Evolutionary conservation across 2,329 filamentous ascomycete genomes (phyloP).

Genomic region (Dactylonectria estremocensis): DNA sequence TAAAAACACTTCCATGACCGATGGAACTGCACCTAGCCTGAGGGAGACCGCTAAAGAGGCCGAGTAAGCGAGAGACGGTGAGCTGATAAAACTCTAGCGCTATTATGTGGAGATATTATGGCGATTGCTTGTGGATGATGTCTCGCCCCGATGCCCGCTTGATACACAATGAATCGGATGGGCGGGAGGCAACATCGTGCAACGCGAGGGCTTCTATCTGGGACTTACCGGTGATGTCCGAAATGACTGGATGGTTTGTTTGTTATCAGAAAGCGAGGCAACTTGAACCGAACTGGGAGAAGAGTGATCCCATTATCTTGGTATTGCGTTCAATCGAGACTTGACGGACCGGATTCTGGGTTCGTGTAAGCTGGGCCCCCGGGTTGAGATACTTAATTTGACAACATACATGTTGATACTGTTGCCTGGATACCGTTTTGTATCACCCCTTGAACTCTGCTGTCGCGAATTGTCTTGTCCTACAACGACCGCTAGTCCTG

Average conservation of each 20-base stretch:
- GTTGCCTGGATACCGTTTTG: background rate
- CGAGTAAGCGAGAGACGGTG: conserved; percentile 52
- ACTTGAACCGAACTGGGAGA: conserved; percentile 18
- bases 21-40: conserved; percentile 65
- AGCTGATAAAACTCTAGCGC: background rate
- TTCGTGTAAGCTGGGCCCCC: conserved; percentile 10
- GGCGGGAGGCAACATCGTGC: conserved; percentile 5
- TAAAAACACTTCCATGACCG: conserved; percentile 64
- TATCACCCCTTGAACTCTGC: background rate
- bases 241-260: conserved; percentile 11
- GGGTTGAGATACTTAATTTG: background rate
- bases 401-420: background rate
- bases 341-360: conserved; percentile 7
- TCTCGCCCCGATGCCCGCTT: background rate
- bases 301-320: background rate
- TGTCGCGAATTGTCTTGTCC: conserved; percentile 22
- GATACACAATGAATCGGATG: background rate
- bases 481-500: background rate
- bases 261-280: conserved; percentile 2
- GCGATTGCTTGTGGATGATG: background rate
- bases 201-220: conserved; percentile 4
- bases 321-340: background rate
- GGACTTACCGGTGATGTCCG: background rate
- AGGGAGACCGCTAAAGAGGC: conserved; percentile 65
- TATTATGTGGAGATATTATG: too few relatives aligned